Evolutionary conservation across 371 early-diverging fungal genomes (phyloP).

Genomic region (Quaeritorhiza haematococci): DNA sequence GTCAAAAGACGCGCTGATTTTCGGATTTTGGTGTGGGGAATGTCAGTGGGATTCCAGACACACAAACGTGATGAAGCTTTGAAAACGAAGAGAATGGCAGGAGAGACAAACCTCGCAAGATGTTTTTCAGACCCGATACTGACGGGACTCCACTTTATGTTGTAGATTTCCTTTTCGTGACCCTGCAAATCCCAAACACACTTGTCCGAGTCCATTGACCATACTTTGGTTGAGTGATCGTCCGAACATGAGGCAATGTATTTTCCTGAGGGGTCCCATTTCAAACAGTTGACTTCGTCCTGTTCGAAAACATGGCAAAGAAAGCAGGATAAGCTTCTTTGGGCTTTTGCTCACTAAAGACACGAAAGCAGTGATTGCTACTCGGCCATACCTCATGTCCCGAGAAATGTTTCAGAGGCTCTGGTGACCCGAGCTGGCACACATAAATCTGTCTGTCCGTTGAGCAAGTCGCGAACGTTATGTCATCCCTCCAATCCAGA

Average conservation of each 20-base stretch:
- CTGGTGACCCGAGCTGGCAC: conserved; percentile 62
- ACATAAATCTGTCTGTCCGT: conserved; percentile 77
- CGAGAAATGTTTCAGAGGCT: conserved; percentile 62
- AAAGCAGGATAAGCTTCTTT: too few relatives aligned
- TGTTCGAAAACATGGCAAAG: conserved; percentile 2
- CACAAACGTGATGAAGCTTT: conserved; percentile 12
- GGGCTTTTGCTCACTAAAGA: too few relatives aligned
- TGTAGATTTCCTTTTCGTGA: conserved; percentile 74
- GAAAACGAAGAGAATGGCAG: background rate
- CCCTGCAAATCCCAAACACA: conserved; percentile 49
- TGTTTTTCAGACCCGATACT: conserved; percentile 11
- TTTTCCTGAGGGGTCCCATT: conserved; percentile 79
- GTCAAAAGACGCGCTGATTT: conserved; percentile 83
- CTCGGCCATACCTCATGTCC: conserved; percentile 62
- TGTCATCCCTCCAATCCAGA: conserved; percentile 89
- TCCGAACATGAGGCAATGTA: conserved; percentile 89
- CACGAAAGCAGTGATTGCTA: background rate
- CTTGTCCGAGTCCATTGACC: conserved; percentile 33
- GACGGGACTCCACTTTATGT: conserved; percentile 67
- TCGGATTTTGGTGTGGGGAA: background rate
- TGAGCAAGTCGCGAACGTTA: conserved; percentile 87
- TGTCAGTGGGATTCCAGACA: background rate
- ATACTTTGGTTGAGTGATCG: conserved; percentile 79
- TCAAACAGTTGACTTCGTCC: conserved; percentile 82
- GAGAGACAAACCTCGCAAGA: conserved; percentile 34